A percentile compares a stretch with the other conserved stretches of the same genome.
Conservation (phyloP, 768 basidiomycete species). For the Inosperma sp. region DNA sequence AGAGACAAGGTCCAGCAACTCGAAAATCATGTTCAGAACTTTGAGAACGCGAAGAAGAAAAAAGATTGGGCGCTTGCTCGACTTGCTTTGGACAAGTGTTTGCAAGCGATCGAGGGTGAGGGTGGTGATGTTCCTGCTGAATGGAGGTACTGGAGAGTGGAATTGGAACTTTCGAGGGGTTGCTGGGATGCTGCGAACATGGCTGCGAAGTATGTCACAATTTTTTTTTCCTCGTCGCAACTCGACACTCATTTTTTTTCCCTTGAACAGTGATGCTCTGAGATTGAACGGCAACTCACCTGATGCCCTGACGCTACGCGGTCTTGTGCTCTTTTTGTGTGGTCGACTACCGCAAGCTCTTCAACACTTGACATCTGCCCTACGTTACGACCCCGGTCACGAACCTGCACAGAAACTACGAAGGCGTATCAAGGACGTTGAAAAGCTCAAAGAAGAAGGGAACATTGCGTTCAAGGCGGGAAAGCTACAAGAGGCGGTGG, state of each 20-base stretch:
- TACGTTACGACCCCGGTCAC: conserved; percentile 76
- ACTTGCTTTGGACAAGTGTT: conserved; percentile 74
- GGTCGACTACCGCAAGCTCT: conserved; percentile 68
- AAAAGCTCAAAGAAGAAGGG: conserved; percentile 80
- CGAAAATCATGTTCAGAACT: conserved; percentile 61
- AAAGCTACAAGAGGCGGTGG: conserved; percentile 55
- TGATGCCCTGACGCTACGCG: conserved; percentile 74
- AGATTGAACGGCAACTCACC: conserved; percentile 70
- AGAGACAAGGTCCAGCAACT: conserved; percentile 57
- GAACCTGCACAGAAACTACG: conserved; percentile 65
- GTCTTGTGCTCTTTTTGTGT: conserved; percentile 70
- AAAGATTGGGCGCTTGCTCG: conserved; percentile 77
- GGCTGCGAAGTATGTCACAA: conserved; percentile 63
- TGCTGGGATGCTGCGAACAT: conserved; percentile 70
- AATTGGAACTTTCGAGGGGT: conserved; percentile 67
- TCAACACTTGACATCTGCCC: conserved; percentile 64
- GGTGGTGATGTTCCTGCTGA: conserved; percentile 70
- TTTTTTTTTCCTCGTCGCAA: background rate
- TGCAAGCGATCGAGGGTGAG: conserved; percentile 69
- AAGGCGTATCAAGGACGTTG: conserved; percentile 78
- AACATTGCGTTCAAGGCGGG: conserved; percentile 69
- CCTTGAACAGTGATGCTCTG: conserved; percentile 58
- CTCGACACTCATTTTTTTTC: background rate
- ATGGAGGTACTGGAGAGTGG: conserved; percentile 78
- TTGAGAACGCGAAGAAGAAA: conserved; percentile 48